These are phyloP conservation scores for Luzula sylvatica DNA, from an alignment of 176 grass and related monocot species.

Conservation along the genomic window DNA sequence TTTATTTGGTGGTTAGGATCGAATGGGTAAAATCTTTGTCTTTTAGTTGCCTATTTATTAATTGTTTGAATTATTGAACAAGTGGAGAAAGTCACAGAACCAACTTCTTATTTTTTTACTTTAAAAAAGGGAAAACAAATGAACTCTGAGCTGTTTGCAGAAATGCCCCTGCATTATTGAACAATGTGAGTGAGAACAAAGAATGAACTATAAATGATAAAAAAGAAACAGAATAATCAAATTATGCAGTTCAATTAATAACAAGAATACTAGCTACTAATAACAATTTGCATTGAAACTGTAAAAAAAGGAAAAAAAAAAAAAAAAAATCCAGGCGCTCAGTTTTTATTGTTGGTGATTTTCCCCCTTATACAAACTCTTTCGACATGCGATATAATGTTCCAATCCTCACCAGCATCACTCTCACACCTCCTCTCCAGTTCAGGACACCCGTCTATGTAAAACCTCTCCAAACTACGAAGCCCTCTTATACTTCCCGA, in stretches of 20 bases:
- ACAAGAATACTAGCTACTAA: no score
- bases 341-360: no score
- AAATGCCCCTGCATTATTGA: no score
- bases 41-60: slow-evolving; percentile 19
- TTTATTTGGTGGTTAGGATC: slow-evolving; percentile 1
- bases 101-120: background rate
- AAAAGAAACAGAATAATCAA: background rate
- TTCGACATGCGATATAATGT: slow-evolving; percentile 13
- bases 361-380: background rate
- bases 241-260: no score
- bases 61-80: slow-evolving; percentile 18
- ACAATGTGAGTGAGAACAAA: no score
- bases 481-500: slow-evolving; percentile 1
- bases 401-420: slow-evolving; percentile 6
- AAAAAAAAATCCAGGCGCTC: no score
- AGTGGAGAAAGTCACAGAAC: background rate
- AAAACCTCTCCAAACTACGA: slow-evolving; percentile 10
- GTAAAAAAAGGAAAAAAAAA: no score
- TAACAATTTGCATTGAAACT: no score
- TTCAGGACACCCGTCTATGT: slow-evolving; percentile 13
- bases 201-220: background rate
- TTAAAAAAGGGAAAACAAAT: background rate
- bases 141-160: background rate
- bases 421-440: slow-evolving; percentile 6
- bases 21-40: slow-evolving; percentile 13